Evolutionary conservation across 805 yeast genomes (phyloP), one percentile per base, ranked within the genome.

Genomic region (Teunomyces cretensis): DNA sequence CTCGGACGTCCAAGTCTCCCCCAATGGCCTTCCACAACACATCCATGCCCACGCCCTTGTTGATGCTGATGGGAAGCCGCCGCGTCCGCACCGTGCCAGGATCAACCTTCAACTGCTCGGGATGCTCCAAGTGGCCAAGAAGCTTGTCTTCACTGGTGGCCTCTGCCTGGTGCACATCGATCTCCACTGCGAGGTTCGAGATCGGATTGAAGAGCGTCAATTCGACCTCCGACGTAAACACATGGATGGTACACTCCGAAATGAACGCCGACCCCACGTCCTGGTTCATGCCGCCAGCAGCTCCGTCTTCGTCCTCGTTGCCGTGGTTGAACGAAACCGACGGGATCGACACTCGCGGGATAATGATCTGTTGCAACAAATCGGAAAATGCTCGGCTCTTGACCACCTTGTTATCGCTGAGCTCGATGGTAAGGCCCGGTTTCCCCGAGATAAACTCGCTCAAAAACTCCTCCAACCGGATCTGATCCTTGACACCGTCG

Each of bases 161-260:
- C 42, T 66, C 68, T 1, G 79, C 84, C 31, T 68, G 68, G 14
- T 65, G 47, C 14, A 82, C 61, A 8, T 62, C 62, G 11, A 78
- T 60, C n/a, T 61, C 53, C 0, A 78, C 60, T 12, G 69, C 75
- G n/a, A 68, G 57, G 52, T 82, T 80, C 4, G 50, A 44, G 1
- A 82, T 52, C 1, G 88, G 88, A 51, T 82, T 82, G 58, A 57
- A 78, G 0, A 81, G 64, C 0, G 75, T 72, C 45, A 82, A 55
- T 51, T 80, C 84, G 4, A 80, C 68, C 38, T 80, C 81, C 1
- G 83, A 76, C 0, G 76, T 64, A 62, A 81, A 62, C 3, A 82
- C 50, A 57, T 82, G 85, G 62, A 82, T 74, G 0, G 78, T 77
- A 4, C 79, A 70, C 12, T 70, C 74, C 1, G 76, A 42, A 6